phyloP scores from a whole-genome alignment of 768 basidiomycete genomes.

The Paxillus ammoniavirescens region DNA sequence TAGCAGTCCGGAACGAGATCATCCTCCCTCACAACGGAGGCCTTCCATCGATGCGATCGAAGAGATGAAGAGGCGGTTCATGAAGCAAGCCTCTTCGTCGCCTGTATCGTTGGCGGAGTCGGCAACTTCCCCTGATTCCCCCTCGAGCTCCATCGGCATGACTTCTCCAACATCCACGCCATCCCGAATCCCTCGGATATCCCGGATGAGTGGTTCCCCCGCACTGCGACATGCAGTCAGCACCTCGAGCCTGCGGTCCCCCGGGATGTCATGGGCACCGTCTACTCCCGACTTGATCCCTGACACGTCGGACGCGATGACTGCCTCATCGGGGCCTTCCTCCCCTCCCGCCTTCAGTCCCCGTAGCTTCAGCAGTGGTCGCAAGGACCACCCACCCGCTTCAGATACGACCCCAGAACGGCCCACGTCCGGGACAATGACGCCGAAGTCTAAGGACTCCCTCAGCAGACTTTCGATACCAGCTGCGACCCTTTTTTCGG shows the following conservation, averaged over 20 bases:
- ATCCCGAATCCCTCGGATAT: slow-evolving; percentile 32
- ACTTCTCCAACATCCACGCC: slow-evolving; percentile 11
- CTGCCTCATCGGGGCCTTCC: slow-evolving; percentile 52
- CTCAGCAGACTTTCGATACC: slow-evolving; percentile 25
- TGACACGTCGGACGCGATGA: slow-evolving; percentile 59
- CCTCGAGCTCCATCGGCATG: slow-evolving; percentile 8
- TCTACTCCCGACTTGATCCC: slow-evolving; percentile 59
- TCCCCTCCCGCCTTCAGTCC: slow-evolving; percentile 46
- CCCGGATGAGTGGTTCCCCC: slow-evolving; percentile 24
- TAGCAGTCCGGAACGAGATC: slow-evolving; percentile 16
- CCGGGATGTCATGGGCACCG: slow-evolving; percentile 35
- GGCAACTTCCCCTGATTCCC: slow-evolving; percentile 11
- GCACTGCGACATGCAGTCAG: slow-evolving; percentile 26
- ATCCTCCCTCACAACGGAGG: slow-evolving; percentile 6
- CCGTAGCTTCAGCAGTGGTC: slow-evolving; percentile 14
- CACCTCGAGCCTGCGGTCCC: slow-evolving; percentile 26
- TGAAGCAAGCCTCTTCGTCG: slow-evolving; percentile 33
- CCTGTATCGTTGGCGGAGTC: slow-evolving; percentile 19
- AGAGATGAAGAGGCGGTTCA: slow-evolving; percentile 61
- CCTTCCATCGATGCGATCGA: slow-evolving; percentile 53
- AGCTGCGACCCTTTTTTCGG: slow-evolving; percentile 33
- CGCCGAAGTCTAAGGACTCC: slow-evolving; percentile 27
- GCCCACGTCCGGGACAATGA: slow-evolving; percentile 23
- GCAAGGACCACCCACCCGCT: slow-evolving; percentile 5
- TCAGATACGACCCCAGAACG: slow-evolving; percentile 8